A percentile compares a stretch with the other conserved stretches of the same genome.
These are phyloP conservation scores for Liquidambar formosana DNA, from an alignment of 164 flowering plant species.

Conservation along the genomic window DNA sequence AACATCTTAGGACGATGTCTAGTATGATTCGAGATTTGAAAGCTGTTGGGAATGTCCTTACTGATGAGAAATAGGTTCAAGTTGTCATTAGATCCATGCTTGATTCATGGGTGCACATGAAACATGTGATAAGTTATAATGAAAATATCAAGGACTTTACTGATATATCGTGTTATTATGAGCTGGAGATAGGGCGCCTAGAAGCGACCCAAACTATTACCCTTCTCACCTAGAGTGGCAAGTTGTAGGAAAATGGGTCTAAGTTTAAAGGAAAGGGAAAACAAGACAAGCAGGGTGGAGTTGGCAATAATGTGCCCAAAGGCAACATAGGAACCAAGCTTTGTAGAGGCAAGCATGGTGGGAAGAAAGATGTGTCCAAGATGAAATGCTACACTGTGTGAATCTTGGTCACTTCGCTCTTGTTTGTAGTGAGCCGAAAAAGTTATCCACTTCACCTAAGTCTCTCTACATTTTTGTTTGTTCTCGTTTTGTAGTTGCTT, in stretches of 20 bases:
- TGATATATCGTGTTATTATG: background rate
- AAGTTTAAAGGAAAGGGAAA: too few relatives aligned
- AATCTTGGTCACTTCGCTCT: slow-evolving; percentile 1
- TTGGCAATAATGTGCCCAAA: background rate
- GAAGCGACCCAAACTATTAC: background rate
- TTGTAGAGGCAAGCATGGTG: background rate
- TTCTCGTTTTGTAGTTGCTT: too few relatives aligned
- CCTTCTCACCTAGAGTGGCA: background rate
- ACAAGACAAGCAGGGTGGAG: background rate
- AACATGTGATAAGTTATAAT: too few relatives aligned
- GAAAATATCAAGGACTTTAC: background rate
- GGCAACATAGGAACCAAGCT: background rate
- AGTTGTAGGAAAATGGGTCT: background rate
- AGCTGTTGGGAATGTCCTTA: too few relatives aligned
- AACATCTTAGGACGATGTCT: too few relatives aligned
- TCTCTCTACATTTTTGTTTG: background rate
- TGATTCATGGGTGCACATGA: background rate
- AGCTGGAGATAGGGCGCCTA: background rate
- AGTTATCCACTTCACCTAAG: background rate
- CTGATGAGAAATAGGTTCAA: background rate
- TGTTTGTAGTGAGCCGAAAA: background rate
- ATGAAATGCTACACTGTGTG: slow-evolving; percentile 2
- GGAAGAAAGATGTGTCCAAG: too few relatives aligned
- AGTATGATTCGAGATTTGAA: too few relatives aligned
- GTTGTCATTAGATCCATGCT: background rate